phyloP scores from a whole-genome alignment of 1,284 basidiomycete species.

The Ustilago loliicola region DNA sequence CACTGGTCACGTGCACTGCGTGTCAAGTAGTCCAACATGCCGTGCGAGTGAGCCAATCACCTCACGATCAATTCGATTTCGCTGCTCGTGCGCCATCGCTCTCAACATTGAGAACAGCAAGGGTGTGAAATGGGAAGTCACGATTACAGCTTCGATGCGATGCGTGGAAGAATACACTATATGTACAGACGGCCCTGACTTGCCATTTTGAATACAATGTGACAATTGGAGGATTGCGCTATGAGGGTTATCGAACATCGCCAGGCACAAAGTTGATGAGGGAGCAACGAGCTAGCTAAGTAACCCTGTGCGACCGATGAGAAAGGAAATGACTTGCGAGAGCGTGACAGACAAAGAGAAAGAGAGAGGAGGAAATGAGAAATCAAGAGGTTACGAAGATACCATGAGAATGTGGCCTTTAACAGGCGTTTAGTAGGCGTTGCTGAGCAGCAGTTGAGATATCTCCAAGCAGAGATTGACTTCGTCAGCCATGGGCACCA shows the following conservation, averaged over 20 bases:
- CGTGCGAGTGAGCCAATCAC: neutral
- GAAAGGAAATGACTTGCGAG: neutral
- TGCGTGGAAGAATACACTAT: constrained; percentile 8
- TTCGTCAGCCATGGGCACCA: constrained; percentile 62
- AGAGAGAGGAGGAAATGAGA: neutral
- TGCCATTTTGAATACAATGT: neutral
- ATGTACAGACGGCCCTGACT: neutral
- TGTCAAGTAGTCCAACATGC: neutral
- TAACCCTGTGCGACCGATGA: neutral
- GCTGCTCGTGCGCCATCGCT: too few species aligned
- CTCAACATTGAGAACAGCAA: neutral
- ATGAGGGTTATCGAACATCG: neutral
- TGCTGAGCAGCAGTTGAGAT: constrained; percentile 56
- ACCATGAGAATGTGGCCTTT: neutral
- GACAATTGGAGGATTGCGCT: neutral
- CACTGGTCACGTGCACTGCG: constrained; percentile 44
- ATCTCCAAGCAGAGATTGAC: constrained; percentile 64
- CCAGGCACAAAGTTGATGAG: neutral
- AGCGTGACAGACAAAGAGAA: neutral
- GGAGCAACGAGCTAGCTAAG: neutral
- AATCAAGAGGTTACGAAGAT: neutral
- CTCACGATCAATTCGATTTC: too few species aligned
- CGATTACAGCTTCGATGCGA: constrained; percentile 4
- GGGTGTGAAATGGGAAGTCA: neutral
- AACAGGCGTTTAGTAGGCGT: constrained; percentile 18